Evolutionary conservation across 2,329 filamentous ascomycete species (phyloP).

Genomic region (Chalara sp.): DNA sequence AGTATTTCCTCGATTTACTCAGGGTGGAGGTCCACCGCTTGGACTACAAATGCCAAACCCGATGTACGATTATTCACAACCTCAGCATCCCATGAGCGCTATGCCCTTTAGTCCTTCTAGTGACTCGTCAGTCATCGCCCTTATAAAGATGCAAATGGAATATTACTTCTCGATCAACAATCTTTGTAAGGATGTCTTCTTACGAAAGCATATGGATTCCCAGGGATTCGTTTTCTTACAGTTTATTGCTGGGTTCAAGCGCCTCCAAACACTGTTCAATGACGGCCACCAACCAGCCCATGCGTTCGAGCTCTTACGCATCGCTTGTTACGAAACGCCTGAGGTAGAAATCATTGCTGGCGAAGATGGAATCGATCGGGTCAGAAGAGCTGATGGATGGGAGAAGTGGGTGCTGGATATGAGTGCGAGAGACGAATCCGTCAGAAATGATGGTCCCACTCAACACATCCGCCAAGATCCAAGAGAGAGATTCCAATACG

Average conservation of each 20-base stretch:
- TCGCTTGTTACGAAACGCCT: conserved; percentile 65
- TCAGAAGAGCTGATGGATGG: conserved; percentile 73
- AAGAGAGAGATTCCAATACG: conserved; percentile 12
- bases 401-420: conserved; percentile 69
- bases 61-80: conserved; percentile 49
- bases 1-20: conserved; percentile 39
- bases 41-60: conserved; percentile 37
- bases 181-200: conserved; percentile 83
- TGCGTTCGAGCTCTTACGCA: conserved; percentile 67
- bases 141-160: conserved; percentile 54
- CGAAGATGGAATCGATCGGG: conserved; percentile 69
- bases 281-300: conserved; percentile 62
- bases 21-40: conserved; percentile 29
- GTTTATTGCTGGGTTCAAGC: conserved; percentile 80
- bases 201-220: conserved; percentile 88
- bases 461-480: conserved; percentile 24
- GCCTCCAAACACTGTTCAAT: conserved; percentile 66
- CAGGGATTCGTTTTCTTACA: conserved; percentile 82
- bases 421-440: conserved; percentile 64
- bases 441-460: conserved; percentile 66
- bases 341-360: conserved; percentile 69
- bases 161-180: conserved; percentile 99
- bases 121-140: conserved; percentile 40
- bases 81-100: conserved; percentile 47
- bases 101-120: conserved; percentile 51